Base-by-base conservation (phyloP, 345 rosid genomes). In the Limnanthes douglasii region DNA sequence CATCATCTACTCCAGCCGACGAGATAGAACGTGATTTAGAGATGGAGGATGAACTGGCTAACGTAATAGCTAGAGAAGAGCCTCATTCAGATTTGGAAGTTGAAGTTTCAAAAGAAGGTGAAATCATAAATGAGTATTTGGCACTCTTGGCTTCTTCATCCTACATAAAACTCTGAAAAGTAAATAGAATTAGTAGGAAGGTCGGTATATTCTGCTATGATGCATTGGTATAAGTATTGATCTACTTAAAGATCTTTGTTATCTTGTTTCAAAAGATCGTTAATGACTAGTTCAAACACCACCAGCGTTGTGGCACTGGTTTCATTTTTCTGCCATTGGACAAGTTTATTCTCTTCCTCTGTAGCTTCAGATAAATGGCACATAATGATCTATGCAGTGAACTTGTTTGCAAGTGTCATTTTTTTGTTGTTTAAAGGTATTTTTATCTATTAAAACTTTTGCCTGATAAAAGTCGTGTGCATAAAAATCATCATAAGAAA, bases 61-160 rank as follows among this genome's bases (percentile, higher is more conserved):
- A 53, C 3, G 94, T 74, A 43, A 18, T 90, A 44, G 72, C 66
- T 11, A 41, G 20, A 13, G 59, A 28, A 1, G 86, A 79, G 48
- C 75, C 64, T 2, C 55, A 74, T 18, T 63, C 95, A 0, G 94
- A 79, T 59, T 90, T 79, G 24, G 94, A 83, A 46, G 72, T 72
- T 34, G 84, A 77, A 40, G 68, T 83, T 30, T 52, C 65, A 1
- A 56, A 21, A 58, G 95, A 79, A 63, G 86, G 94, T 1, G 93
- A 68, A 44, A 78, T 85, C 35, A 67, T 74, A 42, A 58, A 50
- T 5, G 76, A 84, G 58, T 84, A 78, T 57, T 40, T 78, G 31
- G 57, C 64, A 29, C 36, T 78, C 69, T 36, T 84, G 18, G 70
- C 61, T 45, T 64, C 80, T 14, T 53, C 64, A 8, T 63, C 46